phyloP scores from a whole-genome alignment of 208 protist genomes.

The Trypanosoma mega region DNA sequence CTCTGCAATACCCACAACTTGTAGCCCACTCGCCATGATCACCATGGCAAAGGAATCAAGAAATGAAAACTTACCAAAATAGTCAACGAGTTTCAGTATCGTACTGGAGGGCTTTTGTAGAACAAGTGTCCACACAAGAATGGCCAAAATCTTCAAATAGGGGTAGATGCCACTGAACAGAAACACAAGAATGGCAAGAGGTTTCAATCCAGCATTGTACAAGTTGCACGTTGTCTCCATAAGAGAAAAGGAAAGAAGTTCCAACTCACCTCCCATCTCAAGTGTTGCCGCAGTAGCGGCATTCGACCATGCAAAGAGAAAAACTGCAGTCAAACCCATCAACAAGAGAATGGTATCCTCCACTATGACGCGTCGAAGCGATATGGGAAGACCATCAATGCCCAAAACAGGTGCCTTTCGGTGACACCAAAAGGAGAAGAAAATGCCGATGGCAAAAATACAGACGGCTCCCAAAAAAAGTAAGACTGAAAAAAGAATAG shows the following conservation, averaged over 20 bases:
- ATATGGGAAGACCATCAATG: neutral
- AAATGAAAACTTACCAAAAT: conserved; percentile 92
- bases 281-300: conserved; percentile 50
- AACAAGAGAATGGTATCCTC: conserved; percentile 41
- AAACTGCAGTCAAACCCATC: conserved; percentile 23
- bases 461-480: neutral
- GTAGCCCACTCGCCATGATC: conserved; percentile 90
- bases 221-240: conserved; percentile 62
- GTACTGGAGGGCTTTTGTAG: conserved; percentile 36
- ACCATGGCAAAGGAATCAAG: conserved; percentile 93
- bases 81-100: conserved; percentile 79
- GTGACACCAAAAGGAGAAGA: neutral
- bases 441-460: neutral
- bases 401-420: neutral
- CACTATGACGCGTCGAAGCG: conserved; percentile 22
- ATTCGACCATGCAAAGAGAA: conserved; percentile 57
- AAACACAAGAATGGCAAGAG: conserved; percentile 68
- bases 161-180: conserved; percentile 83
- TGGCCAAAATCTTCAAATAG: conserved; percentile 90
- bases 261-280: conserved; percentile 15
- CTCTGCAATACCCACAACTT: conserved; percentile 39
- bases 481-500: neutral
- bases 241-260: conserved; percentile 60
- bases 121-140: conserved; percentile 57
- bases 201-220: conserved; percentile 67